phyloP scores from a whole-genome alignment of 345 rosid species.

The Clarkia xantiana region DNA sequence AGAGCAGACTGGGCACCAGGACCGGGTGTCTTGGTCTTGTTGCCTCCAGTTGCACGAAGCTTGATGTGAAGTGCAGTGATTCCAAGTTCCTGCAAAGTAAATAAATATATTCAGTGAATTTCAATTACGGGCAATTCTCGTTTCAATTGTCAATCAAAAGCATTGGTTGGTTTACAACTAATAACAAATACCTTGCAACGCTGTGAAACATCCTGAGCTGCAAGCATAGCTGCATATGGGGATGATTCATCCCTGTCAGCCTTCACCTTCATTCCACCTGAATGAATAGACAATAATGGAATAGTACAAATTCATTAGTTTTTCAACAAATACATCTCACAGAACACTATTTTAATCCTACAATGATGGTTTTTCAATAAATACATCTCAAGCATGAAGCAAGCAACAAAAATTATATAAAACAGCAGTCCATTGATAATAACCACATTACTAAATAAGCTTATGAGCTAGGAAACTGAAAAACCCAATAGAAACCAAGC shows the following conservation, averaged over 20 bases:
- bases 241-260: slow-evolving; percentile 91
- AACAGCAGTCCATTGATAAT: too few relatives aligned
- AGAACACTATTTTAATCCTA: too few relatives aligned
- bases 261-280: slow-evolving; percentile 95
- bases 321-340: too few relatives aligned
- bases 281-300: slow-evolving; percentile 2
- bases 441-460: too few relatives aligned
- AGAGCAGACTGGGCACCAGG: slow-evolving; percentile 91
- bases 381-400: too few relatives aligned
- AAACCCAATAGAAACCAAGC: too few relatives aligned
- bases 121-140: not conserved
- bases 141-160: not conserved
- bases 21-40: slow-evolving; percentile 79
- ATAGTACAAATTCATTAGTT: too few relatives aligned
- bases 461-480: too few relatives aligned
- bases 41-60: slow-evolving; percentile 82
- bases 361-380: too few relatives aligned
- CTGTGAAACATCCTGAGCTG: slow-evolving; percentile 74
- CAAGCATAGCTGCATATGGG: slow-evolving; percentile 91
- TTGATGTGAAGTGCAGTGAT: slow-evolving; percentile 68
- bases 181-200: slow-evolving; percentile 51
- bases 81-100: slow-evolving; percentile 46
- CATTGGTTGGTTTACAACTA: not conserved
- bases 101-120: not conserved
- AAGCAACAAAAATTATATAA: too few relatives aligned